phyloP scores from a whole-genome alignment of 306 rosid genomes.

The Medicago ruthenica region DNA sequence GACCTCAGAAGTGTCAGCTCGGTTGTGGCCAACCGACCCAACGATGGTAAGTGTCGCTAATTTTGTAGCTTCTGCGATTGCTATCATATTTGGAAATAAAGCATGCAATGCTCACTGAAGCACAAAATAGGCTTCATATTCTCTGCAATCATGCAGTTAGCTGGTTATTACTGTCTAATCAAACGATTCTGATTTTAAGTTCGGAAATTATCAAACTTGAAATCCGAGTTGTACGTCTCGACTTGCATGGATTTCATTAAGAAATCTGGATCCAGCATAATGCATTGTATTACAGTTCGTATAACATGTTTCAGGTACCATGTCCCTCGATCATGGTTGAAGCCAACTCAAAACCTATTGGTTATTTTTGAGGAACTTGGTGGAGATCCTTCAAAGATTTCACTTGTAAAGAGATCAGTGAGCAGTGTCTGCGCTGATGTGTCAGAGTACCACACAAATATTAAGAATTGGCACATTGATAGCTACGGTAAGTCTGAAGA shows the following conservation, averaged over 20 bases:
- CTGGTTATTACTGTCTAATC: neutral
- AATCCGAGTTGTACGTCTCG: neutral
- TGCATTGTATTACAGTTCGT: neutral
- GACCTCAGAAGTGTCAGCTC: conserved; percentile 77
- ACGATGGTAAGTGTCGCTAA: conserved; percentile 60
- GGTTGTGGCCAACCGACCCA: conserved; percentile 94
- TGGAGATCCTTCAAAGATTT: conserved; percentile 63
- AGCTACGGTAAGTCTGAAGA: conserved; percentile 52
- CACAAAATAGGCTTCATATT: neutral
- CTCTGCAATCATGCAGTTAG: neutral
- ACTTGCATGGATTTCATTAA: neutral
- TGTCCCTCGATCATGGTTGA: conserved; percentile 84
- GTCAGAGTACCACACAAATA: conserved; percentile 52
- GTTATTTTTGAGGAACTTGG: conserved; percentile 82
- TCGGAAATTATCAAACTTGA: neutral
- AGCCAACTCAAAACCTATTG: conserved; percentile 63
- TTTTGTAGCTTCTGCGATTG: conserved; percentile 7
- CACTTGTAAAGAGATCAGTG: conserved; percentile 67
- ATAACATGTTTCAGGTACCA: conserved; percentile 72
- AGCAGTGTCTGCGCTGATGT: conserved; percentile 69
- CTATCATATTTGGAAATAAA: conserved; percentile 12
- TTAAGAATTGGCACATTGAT: conserved; percentile 54
- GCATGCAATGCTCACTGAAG: neutral
- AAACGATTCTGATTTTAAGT: neutral
- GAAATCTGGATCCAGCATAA: neutral